A percentile compares a stretch with the other conserved stretches of the same genome.
phyloP scores from a whole-genome alignment of 805 yeast species.

The Hanseniaspora guilliermondii region DNA sequence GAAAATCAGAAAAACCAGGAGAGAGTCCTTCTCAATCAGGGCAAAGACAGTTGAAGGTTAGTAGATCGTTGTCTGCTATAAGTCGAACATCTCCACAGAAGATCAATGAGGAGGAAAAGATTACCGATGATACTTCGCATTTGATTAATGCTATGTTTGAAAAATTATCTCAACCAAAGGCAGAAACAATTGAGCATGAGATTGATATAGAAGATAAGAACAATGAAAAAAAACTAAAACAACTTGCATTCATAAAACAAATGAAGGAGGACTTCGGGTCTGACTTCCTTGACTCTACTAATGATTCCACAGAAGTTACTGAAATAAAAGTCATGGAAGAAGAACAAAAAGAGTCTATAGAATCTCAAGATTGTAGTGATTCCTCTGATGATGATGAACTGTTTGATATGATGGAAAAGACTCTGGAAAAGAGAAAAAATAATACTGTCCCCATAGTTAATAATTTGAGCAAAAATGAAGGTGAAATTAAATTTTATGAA shows the following conservation, averaged over 20 bases:
- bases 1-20: not conserved
- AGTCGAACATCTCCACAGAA: not conserved
- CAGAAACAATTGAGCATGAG: not conserved
- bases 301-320: conserved; percentile 30
- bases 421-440: not conserved
- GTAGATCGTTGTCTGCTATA: not conserved
- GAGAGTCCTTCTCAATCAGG: not conserved
- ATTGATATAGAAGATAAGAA: not conserved
- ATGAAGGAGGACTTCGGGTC: conserved; percentile 11
- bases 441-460: not conserved
- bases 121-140: not conserved
- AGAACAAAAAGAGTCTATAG: not conserved
- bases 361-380: not conserved
- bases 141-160: not conserved
- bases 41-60: not conserved
- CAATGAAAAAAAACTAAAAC: not conserved
- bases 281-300: conserved; percentile 17
- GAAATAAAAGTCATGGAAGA: conserved; percentile 2
- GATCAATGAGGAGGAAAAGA: not conserved
- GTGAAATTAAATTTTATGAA: not conserved
- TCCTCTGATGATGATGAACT: conserved; percentile 15
- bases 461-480: too few species aligned
- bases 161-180: not conserved
- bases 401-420: conserved; percentile 8
- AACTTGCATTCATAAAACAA: not conserved